Base-by-base conservation (phyloP, 2,329 filamentous ascomycete genomes). In the Penicillium janthinellum region DNA sequence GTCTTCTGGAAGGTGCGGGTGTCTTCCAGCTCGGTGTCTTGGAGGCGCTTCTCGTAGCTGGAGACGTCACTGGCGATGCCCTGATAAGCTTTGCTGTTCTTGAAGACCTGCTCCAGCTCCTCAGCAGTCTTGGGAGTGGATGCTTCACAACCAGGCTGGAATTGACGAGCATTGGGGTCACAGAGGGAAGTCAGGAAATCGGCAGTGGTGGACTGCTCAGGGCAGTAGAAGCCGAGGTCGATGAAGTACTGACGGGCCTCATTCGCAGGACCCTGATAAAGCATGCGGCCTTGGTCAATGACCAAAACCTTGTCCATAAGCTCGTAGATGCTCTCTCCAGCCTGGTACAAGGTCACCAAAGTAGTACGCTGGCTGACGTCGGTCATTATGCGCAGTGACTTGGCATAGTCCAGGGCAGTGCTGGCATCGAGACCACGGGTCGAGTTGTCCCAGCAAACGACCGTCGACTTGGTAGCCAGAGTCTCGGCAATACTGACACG, bases 281-380 rank as follows among this genome's bases (percentile, higher is more conserved):
- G 84, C 75, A 88, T 86, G 4, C 87, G 85, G 1, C 90, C 90
- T 52, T 85, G 79, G 64, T 93, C 88, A 55, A 94, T 90, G 20
- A 93, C 85, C 53, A 93, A 74, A 2, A 93, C 90, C 75, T 93
- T 93, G 72, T 95, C 90, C 84, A 93, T 90, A 35, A 90, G 79
- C 63, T 87, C 82, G 68, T 89, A 90, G 61, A 90, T 89, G 22
- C 84, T 84, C 70, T 90, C 86, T 56, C 87, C 86, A 1, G 88
- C 88, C 72, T 90, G 88, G 72, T 91, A 91, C 0, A 91, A 79
- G 0, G 89, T 90, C 1, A 90, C 88, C 15, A 90, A 80, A 0
- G 87, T 90, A 0, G 88, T 90, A 7, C 88, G 84, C 65, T 90
- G 86, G 69, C 84, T 88, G 61, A 92, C 85, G 62, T 92, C 88